Base-by-base conservation (phyloP, 108 stramenopile species). In the Fragilaria radians region DNA sequence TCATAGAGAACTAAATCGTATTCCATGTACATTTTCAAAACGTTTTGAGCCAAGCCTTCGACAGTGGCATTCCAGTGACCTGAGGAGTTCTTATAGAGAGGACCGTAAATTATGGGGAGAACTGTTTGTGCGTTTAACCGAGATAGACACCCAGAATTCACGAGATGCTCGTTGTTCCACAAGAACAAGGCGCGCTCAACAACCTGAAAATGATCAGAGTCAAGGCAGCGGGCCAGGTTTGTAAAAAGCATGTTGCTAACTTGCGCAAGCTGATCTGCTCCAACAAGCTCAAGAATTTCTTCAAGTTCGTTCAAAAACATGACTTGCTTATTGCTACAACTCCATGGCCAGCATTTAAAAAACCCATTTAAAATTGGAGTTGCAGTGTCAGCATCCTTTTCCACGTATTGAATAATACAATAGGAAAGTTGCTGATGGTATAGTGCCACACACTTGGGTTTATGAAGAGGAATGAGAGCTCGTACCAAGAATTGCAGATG, bases 11-110 rank as follows among this genome's bases (percentile, higher is more conserved):
- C 82, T 36, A 93, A 64, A 67, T 93, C 92, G 68, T 93, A 89
- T 68, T 93, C 92, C 92, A 93, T 93, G 76, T 95, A 98, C 84
- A 95, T 87, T 59, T 96, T 94, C 33, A 95, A 62, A 3, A 96
- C 96, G 60, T 94, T 96, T 55, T 97, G 95, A 31, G 98, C 97
- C 53, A 99, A 74, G 18, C 94, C 93, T 62, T 97, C 96, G 2
- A 99, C 98, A 25, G 97, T 98, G 24, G 91, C 88, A 80, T 98
- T 98, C 98, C 98, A 99, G 62, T 99, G 98, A n/a, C 93, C 91
- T 25, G 82, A 77, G 51, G 86, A 91, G 59, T 89, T 91, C 76
- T 91, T 94, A 74, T 79, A 93, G 45, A 94, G 96, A 47, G 78
- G 94, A 4, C 93, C 95, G 66, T 94, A 97, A 52, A 99, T 95